phyloP scores from a whole-genome alignment of 2,329 filamentous ascomycete species.

The Trichophyton mentagrophytes region DNA sequence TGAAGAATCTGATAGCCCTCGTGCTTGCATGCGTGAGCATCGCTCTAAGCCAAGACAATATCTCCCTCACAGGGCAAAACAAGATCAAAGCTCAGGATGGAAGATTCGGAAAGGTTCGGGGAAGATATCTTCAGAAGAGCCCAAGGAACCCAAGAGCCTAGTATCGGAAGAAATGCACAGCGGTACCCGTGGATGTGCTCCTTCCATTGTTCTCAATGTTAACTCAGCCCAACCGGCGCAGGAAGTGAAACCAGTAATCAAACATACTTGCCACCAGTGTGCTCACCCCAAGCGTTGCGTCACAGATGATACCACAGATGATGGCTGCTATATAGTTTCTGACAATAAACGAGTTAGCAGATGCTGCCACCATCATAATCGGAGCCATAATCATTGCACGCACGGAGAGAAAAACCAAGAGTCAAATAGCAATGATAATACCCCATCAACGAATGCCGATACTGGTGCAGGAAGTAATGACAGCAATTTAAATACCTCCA shows the following conservation, averaged over 20 bases:
- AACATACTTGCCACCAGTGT: neutral
- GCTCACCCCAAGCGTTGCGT: neutral
- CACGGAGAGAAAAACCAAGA: neutral
- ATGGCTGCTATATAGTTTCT: slow-evolving; percentile 14
- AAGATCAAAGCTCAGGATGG: neutral
- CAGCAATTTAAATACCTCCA: neutral
- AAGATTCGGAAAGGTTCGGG: neutral
- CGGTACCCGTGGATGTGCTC: slow-evolving; percentile 6
- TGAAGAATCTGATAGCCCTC: neutral
- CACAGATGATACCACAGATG: neutral
- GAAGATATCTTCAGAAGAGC: neutral
- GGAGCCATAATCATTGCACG: neutral
- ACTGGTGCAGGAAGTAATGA: neutral
- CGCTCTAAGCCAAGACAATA: neutral
- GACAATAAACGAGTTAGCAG: slow-evolving; percentile 10
- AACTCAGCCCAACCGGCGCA: slow-evolving; percentile 3
- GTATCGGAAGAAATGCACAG: neutral
- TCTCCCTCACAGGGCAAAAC: neutral
- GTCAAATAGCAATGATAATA: neutral
- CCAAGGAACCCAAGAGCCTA: neutral
- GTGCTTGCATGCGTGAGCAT: neutral
- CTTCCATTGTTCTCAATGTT: slow-evolving; percentile 14
- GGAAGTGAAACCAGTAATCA: neutral
- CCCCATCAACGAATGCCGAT: neutral
- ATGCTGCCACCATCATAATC: neutral